These are phyloP conservation scores for Knufia fluminis DNA, from an alignment of 2,329 filamentous ascomycete genomes.

Conservation along the genomic window DNA sequence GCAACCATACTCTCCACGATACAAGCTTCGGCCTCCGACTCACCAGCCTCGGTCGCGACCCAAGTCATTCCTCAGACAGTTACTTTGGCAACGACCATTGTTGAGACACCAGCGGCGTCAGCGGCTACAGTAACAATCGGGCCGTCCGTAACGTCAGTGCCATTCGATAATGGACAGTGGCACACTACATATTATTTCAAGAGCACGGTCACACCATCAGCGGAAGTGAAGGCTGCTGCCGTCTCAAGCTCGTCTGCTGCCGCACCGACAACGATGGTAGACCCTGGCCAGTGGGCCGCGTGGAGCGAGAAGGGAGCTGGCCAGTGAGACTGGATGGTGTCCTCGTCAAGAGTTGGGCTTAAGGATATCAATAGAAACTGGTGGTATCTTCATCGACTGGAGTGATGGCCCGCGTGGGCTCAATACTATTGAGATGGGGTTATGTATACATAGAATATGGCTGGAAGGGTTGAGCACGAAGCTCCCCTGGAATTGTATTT, in stretches of 20 bases:
- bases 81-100: conserved; percentile 4
- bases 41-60: conserved; percentile 20
- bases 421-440: no score
- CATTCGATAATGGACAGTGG: conserved; percentile 26
- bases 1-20: conserved; percentile 25
- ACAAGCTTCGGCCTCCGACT: conserved; percentile 17
- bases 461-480: not conserved
- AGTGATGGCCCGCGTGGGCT: no score
- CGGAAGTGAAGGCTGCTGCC: conserved; percentile 7
- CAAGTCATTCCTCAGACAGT: conserved; percentile 10
- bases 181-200: conserved; percentile 25
- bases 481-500: conserved; percentile 4
- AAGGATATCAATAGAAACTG: no score
- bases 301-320: not conserved
- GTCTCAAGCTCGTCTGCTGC: not conserved
- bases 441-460: conserved; percentile 1
- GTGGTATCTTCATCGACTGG: no score
- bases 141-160: conserved; percentile 15
- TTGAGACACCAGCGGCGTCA: conserved; percentile 8
- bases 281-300: conserved; percentile 2
- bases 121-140: conserved; percentile 16
- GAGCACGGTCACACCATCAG: conserved; percentile 1
- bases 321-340: not conserved
- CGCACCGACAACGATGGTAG: not conserved
- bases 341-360: no score